Percentiles rank a stretch among this genome's conserved stretches.
phyloP scores from a whole-genome alignment of 768 basidiomycete species.

The Pleurotus giganteus region DNA sequence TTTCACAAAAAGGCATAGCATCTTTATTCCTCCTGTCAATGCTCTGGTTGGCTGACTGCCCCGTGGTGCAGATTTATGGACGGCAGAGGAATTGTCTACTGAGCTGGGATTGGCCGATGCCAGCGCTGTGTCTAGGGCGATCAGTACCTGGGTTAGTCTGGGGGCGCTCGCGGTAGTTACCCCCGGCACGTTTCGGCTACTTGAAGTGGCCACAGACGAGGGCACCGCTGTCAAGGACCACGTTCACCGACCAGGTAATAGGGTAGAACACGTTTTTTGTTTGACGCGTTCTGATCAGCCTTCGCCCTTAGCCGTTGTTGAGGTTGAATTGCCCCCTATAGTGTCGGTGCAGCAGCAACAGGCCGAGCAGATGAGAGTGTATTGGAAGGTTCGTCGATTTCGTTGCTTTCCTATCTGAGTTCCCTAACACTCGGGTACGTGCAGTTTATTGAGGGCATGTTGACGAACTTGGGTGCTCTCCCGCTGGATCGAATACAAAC shows the following conservation, averaged over 20 bases:
- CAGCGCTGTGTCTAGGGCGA: constrained; percentile 64
- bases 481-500: constrained; percentile 82
- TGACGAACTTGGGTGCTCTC: constrained; percentile 79
- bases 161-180: constrained; percentile 74
- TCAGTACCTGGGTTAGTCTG: constrained; percentile 81
- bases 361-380: constrained; percentile 82
- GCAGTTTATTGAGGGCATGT: constrained; percentile 89
- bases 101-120: constrained; percentile 66
- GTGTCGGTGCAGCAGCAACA: constrained; percentile 69
- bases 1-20: constrained; percentile 60
- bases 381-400: constrained; percentile 69
- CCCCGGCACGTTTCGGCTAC: constrained; percentile 58
- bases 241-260: constrained; percentile 23
- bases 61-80: constrained; percentile 60
- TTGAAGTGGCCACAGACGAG: constrained; percentile 60
- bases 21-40: background rate
- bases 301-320: constrained; percentile 21
- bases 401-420: background rate
- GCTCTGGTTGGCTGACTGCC: background rate
- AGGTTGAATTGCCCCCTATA: constrained; percentile 45
- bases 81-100: constrained; percentile 61
- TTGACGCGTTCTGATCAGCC: background rate
- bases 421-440: background rate
- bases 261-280: background rate
- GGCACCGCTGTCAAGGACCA: constrained; percentile 20